Evolutionary conservation across 1,284 basidiomycete genomes (phyloP), one percentile per base, ranked within the genome.

Genomic region (Thelephora terrestris): DNA sequence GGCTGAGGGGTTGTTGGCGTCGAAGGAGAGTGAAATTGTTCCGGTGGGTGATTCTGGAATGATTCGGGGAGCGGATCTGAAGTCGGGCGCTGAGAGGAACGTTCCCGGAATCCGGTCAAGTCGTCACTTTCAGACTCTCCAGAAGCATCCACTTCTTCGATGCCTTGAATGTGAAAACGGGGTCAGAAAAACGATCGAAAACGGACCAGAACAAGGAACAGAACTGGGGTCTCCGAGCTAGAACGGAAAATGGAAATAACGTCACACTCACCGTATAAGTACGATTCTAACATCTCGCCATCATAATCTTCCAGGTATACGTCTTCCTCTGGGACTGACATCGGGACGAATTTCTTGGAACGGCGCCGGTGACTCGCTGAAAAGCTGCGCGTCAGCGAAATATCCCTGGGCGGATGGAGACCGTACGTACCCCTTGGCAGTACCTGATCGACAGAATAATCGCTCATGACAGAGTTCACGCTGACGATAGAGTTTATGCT

Each of bases 391-490:
- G 27, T 18, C 45, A 43, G 16, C 20, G 42, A 17, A 38, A 39
- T 7, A 38, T 23, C n/a, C 27, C 47, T 32, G 7, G 47, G 27
- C 2, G 21, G 54, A 53, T 18, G 53, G 9, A 2, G 42, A 32
- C 10, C 55, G 55, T 10, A 27, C 45, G 24, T 24, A n/a, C 49
- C 39, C 23, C 67, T 63, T 7, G 74, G 72, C 38, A 79, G 63
- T 43, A 81, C 65, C 5, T 73, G 77, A 43, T 82, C 76, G 6
- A 74, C 71, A 1, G 79, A 79, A 24, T 71, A 62, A 39, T 74
- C 71, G 0, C 79, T 78, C 64, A 76, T 65, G 53, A 80, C 61
- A 2, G 81, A 81, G 43, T 74, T 73, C 52, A 85, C 67, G 51
- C 79, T 84, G 42, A 67, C 70, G 47, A 77, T 68, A 5, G 79